phyloP scores from a whole-genome alignment of 371 early-diverging fungal genomes.

The Rhizopus microsporus region DNA sequence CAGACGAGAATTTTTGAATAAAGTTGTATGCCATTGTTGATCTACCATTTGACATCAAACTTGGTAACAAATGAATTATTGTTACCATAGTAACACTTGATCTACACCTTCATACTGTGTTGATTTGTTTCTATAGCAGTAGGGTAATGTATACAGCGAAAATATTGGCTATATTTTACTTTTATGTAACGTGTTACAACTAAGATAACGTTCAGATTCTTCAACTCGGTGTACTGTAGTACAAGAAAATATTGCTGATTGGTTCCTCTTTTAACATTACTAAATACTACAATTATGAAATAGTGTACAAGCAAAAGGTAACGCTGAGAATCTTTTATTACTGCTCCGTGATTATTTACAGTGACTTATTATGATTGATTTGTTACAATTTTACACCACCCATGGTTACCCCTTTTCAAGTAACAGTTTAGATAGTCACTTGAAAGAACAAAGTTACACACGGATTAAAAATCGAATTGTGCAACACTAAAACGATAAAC shows the following conservation, averaged over 20 bases:
- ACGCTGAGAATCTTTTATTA: not conserved
- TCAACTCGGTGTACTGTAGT: not conserved
- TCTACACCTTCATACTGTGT: too few relatives aligned
- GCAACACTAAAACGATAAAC: not conserved
- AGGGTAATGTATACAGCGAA: too few relatives aligned
- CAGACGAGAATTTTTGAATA: too few relatives aligned
- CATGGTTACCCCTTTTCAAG: not conserved
- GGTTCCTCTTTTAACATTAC: not conserved
- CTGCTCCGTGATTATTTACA: too few relatives aligned
- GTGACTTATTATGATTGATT: too few relatives aligned
- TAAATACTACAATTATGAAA: not conserved
- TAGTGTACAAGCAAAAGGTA: not conserved
- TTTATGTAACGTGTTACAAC: not conserved
- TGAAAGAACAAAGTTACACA: not conserved
- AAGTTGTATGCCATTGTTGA: too few relatives aligned
- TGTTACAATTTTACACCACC: not conserved
- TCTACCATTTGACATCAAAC: too few relatives aligned
- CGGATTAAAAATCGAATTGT: not conserved
- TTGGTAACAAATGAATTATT: too few relatives aligned
- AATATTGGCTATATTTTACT: too few relatives aligned
- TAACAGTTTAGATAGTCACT: not conserved
- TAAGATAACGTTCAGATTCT: slow-evolving; percentile 1
- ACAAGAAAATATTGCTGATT: not conserved
- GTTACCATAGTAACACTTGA: too few relatives aligned
- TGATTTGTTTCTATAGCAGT: too few relatives aligned